phyloP scores from a whole-genome alignment of 106 monocot genomes.

The Hemerocallis citrina region DNA sequence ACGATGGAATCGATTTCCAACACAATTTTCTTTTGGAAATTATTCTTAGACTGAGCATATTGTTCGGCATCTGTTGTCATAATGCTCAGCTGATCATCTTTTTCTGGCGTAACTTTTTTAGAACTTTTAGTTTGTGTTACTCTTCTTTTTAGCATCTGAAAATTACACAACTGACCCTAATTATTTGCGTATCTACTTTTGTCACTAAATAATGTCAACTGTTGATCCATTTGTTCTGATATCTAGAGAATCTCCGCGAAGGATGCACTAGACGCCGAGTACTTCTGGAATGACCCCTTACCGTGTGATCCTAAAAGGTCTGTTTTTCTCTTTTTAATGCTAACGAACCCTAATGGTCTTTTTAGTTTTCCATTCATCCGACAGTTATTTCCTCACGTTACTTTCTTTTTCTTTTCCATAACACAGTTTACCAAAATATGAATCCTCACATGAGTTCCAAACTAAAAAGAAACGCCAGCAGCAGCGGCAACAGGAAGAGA shows the following conservation, averaged over 20 bases:
- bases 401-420: not conserved
- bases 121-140: not conserved
- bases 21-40: too few species aligned
- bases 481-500: slow-evolving; percentile 85
- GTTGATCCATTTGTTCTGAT: not conserved
- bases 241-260: slow-evolving; percentile 90
- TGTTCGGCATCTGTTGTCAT: too few species aligned
- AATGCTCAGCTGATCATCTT: too few species aligned
- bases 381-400: not conserved
- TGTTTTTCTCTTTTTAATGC: slow-evolving; percentile 8
- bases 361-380: too few species aligned
- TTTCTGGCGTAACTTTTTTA: too few species aligned
- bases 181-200: not conserved
- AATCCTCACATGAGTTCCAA: slow-evolving; percentile 97
- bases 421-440: slow-evolving; percentile 82
- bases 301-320: slow-evolving; percentile 99
- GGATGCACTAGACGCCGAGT: slow-evolving; percentile 96
- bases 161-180: not conserved
- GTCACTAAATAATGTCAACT: not conserved
- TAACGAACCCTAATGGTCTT: not conserved
- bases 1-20: too few species aligned
- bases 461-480: slow-evolving; percentile 96
- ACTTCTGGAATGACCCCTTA: slow-evolving; percentile 92
- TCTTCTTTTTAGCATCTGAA: not conserved
- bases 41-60: too few species aligned